These are phyloP conservation scores for Asterella californica DNA, from an alignment of 225 moss, liverwort and hornwort genomes.

Conservation along the genomic window DNA sequence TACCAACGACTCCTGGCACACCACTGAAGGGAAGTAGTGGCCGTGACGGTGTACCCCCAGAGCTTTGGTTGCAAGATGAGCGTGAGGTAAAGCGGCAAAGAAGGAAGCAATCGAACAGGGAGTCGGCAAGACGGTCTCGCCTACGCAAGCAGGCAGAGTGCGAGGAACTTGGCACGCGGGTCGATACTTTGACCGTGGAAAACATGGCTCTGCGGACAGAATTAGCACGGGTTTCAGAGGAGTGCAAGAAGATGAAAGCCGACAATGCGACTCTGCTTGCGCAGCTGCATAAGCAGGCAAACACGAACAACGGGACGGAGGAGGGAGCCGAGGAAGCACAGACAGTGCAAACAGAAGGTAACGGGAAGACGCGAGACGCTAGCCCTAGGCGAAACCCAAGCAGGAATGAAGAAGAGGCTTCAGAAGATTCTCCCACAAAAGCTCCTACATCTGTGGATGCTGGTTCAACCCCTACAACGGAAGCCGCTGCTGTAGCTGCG, in stretches of 20 bases:
- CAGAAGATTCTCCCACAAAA: constrained; percentile 16
- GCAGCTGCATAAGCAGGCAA: constrained; percentile 29
- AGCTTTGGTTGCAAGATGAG: constrained; percentile 62
- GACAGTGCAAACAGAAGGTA: constrained; percentile 7
- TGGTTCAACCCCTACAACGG: not conserved
- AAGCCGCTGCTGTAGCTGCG: constrained; percentile 1
- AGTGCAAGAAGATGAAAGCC: constrained; percentile 70
- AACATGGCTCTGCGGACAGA: constrained; percentile 69
- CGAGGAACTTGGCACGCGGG: constrained; percentile 76
- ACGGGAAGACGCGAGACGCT: constrained; percentile 17
- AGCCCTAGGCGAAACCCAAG: constrained; percentile 10
- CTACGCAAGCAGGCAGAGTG: constrained; percentile 88
- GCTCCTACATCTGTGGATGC: not conserved
- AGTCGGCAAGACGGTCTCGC: constrained; percentile 81
- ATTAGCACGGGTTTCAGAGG: constrained; percentile 64
- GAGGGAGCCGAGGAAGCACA: constrained; percentile 15
- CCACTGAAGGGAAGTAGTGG: constrained; percentile 26
- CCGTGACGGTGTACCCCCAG: constrained; percentile 33
- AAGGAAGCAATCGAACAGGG: constrained; percentile 90
- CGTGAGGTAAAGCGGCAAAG: constrained; percentile 87
- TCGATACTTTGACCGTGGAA: constrained; percentile 76
- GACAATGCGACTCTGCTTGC: constrained; percentile 54
- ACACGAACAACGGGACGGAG: constrained; percentile 11
- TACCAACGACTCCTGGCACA: constrained; percentile 22
- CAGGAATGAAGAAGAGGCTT: constrained; percentile 11